Conservation (phyloP, 2,329 filamentous ascomycete genomes). For the Epichloe coenophiala region DNA sequence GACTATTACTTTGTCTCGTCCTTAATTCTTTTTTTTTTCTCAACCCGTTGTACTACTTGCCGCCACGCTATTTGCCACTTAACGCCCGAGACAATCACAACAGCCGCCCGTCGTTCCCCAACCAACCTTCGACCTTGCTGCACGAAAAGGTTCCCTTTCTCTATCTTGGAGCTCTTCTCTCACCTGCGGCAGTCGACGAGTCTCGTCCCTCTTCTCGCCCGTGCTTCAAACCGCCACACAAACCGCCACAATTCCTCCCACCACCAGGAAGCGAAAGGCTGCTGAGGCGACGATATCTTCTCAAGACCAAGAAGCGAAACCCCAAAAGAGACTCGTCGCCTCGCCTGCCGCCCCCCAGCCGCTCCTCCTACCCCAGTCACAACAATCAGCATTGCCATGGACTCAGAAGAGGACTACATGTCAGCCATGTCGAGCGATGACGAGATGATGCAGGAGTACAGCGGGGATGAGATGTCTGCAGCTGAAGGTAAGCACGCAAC, state of each 20-base stretch:
- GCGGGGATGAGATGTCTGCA: conserved; percentile 54
- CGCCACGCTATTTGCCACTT: background rate
- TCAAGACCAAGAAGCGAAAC: conserved; percentile 25
- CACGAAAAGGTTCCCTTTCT: background rate
- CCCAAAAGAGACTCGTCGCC: conserved; percentile 43
- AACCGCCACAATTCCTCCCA: conserved; percentile 48
- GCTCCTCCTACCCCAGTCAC: conserved; percentile 47
- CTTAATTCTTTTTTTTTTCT: too few species aligned
- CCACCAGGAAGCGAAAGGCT: conserved; percentile 48
- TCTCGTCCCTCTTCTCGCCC: background rate
- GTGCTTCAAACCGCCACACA: conserved; percentile 13
- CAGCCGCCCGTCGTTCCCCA: background rate
- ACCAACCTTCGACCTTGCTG: background rate
- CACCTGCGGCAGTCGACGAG: background rate
- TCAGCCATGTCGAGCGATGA: conserved; percentile 65
- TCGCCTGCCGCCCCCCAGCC: conserved; percentile 31
- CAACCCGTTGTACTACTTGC: background rate
- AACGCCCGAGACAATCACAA: background rate
- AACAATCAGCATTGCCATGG: conserved; percentile 53
- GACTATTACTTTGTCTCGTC: background rate
- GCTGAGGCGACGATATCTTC: conserved; percentile 49
- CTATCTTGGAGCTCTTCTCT: background rate
- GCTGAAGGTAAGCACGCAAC: conserved; percentile 29
- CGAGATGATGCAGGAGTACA: conserved; percentile 62
- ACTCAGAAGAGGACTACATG: conserved; percentile 91